Base-by-base conservation (phyloP, 1,284 basidiomycete species). In the Tranzscheliella williamsii region DNA sequence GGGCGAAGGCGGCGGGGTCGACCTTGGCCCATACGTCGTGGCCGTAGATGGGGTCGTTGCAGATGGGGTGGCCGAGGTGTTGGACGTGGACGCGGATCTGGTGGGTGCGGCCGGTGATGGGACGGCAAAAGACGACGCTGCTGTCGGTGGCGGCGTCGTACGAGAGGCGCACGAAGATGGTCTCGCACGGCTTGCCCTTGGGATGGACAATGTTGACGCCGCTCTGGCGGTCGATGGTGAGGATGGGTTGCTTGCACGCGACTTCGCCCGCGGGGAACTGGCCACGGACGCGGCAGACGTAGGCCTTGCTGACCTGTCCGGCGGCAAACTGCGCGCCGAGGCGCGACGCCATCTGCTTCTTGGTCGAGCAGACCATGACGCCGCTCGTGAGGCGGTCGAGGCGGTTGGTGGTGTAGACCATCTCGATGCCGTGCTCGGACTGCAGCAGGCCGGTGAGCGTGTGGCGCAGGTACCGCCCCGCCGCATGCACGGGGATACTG, bases 71-170 rank as follows among this genome's bases (percentile, higher is more conserved):
- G 1, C 95, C 95, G 38, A 99, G 85, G 75, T 84, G 97, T 79
- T 98, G 95, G 2, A 97, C 83, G 75, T 99, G 95, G 1, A 98
- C 94, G 35, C 94, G 85, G 49, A 95, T 88, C 79, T 96, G 92
- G 79, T 96, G 92, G 1, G 92, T 92, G 89, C 77, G 62, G 0
- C 77, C 77, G 16, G 77, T 78, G 60, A 78, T 75, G n/a, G 75
- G 75, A 11, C 73, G 67, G 79, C 94, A 98, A 61, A 86, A 86
- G 6, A 99, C 83, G 6, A 97, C 89, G 69, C 88, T 93, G 34
- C 88, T 91, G 74, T 96, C 81, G 1, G 90, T 88, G 46, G 82
- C 82, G 11, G 81, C 78, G 75, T 98, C 91, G 75, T 97, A 97
- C 47, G 84, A 87, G 56, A 97, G 81, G 17, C 87, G 82, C 38